Evolutionary conservation across 768 basidiomycete species (phyloP).

Genomic region (Heimioporus sp.): DNA sequence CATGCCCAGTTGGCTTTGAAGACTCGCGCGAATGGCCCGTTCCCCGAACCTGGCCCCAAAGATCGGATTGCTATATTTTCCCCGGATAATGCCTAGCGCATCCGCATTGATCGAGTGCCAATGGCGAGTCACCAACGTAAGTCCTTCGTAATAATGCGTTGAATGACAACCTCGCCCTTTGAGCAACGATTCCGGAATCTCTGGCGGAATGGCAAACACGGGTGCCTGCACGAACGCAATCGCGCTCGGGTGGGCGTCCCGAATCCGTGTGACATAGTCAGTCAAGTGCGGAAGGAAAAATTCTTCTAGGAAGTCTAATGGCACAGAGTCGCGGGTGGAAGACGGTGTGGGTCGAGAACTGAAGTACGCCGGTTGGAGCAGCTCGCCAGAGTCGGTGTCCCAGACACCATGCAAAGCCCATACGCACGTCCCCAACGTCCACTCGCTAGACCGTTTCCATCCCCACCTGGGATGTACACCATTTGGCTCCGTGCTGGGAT

Average conservation of each 20-base stretch:
- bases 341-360: constrained; percentile 16
- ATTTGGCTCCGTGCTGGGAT: constrained; percentile 46
- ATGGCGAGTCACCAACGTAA: constrained; percentile 89
- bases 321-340: constrained; percentile 17
- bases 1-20: constrained; percentile 81
- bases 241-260: constrained; percentile 69
- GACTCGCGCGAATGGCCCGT: constrained; percentile 69
- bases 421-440: constrained; percentile 75
- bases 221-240: constrained; percentile 92
- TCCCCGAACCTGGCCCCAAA: constrained; percentile 85
- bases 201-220: constrained; percentile 81
- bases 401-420: constrained; percentile 93
- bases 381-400: constrained; percentile 67
- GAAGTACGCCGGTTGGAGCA: constrained; percentile 81
- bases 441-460: constrained; percentile 73
- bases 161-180: constrained; percentile 72
- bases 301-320: constrained; percentile 69
- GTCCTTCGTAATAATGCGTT: constrained; percentile 91
- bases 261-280: constrained; percentile 54
- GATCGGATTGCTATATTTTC: constrained; percentile 66
- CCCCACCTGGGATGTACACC: constrained; percentile 73
- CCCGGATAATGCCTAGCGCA: constrained; percentile 86
- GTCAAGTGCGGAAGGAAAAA: constrained; percentile 78
- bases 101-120: constrained; percentile 97
- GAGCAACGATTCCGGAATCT: constrained; percentile 50